Conservation (phyloP, 2,329 filamentous ascomycete species). For the Cyanodermella asteris region DNA sequence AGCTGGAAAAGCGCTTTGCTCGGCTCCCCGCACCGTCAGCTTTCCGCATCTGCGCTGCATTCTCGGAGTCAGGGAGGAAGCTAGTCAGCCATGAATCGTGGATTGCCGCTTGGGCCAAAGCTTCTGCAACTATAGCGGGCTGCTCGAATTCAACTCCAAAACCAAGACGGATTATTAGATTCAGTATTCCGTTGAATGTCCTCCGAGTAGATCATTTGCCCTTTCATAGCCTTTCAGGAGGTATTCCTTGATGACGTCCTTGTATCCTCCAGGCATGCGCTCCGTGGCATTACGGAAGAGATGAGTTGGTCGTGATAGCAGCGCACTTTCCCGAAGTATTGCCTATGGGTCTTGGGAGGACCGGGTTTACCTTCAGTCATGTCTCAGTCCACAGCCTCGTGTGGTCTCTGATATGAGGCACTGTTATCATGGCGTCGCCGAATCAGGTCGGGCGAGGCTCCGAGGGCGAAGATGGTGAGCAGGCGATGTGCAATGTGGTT, state of each 20-base stretch:
- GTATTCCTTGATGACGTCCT: conserved; percentile 40
- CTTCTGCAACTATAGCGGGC: conserved; percentile 61
- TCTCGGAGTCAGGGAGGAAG: conserved; percentile 23
- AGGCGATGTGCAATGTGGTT: conserved; percentile 64
- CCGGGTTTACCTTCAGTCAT: conserved; percentile 35
- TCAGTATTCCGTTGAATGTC: conserved; percentile 35
- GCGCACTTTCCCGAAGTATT: conserved; percentile 38
- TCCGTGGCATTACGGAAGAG: conserved; percentile 53
- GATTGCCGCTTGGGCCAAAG: conserved; percentile 52
- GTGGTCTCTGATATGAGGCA: conserved; percentile 40
- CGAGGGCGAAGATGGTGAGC: conserved; percentile 54
- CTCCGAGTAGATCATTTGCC: conserved; percentile 45
- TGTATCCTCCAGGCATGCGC: conserved; percentile 47
- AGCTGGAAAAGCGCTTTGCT: conserved; percentile 33
- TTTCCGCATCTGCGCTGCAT: conserved; percentile 20
- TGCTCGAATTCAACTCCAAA: conserved; percentile 69
- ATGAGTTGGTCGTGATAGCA: conserved; percentile 53
- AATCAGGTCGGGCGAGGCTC: conserved; percentile 38
- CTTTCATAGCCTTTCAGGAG: conserved; percentile 44
- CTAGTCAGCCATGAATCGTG: conserved; percentile 35
- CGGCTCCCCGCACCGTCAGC: conserved; percentile 25
- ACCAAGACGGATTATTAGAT: conserved; percentile 67
- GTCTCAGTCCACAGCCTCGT: conserved; percentile 23
- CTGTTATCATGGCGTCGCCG: conserved; percentile 44
- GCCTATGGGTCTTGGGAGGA: conserved; percentile 30